A percentile compares a stretch with the other conserved stretches of the same genome.
These are phyloP conservation scores for Pecoramyces ruminantium DNA, from an alignment of 192 early-diverging fungal genomes.

Conservation along the genomic window DNA sequence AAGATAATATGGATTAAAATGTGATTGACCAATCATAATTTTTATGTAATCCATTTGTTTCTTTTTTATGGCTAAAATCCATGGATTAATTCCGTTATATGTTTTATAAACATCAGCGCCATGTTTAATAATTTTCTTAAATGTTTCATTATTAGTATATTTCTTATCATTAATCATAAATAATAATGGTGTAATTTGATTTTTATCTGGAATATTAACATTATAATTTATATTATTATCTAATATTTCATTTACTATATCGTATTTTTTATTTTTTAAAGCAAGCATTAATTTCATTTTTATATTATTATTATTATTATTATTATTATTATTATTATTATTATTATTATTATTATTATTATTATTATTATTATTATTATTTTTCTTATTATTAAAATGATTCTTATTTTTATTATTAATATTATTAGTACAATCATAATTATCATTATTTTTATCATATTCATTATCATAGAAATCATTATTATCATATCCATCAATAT, in stretches of 20 bases:
- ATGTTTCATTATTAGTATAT: background rate
- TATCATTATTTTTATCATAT: too few relatives aligned
- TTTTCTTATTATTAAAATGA: too few relatives aligned
- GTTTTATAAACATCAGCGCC: background rate
- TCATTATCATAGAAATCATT: too few relatives aligned
- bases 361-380: too few relatives aligned
- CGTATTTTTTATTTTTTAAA: background rate
- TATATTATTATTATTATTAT: too few relatives aligned
- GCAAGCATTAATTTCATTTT: too few relatives aligned
- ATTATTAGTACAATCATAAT: too few relatives aligned
- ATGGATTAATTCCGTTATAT: background rate
- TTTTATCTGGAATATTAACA: background rate
- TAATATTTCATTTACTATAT: background rate
- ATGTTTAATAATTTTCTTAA: background rate
- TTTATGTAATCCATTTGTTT: background rate
- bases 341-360: too few relatives aligned
- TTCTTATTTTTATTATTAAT: too few relatives aligned
- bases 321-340: too few relatives aligned
- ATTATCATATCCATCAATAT: too few relatives aligned
- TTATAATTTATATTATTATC: background rate
- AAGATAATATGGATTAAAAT: background rate
- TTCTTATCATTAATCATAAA: background rate
- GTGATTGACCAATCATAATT: background rate
- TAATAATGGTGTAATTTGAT: background rate
- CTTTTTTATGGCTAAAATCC: background rate